These are phyloP conservation scores for Rhododendron ovatum DNA, from an alignment of 148 eudicot species.

Conservation along the genomic window DNA sequence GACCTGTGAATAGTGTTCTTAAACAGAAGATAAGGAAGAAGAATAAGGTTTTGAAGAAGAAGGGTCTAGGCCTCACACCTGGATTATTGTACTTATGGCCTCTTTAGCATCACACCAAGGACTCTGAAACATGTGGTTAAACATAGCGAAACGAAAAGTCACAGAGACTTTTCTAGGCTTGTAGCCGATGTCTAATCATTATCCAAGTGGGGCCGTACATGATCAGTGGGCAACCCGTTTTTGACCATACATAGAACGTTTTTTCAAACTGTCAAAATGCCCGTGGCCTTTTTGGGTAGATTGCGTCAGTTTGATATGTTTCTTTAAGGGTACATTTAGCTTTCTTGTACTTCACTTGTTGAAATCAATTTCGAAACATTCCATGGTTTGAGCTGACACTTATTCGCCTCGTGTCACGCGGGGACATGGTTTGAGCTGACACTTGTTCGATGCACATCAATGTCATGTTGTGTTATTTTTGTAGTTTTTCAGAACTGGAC, in stretches of 20 bases:
- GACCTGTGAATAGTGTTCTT: background rate
- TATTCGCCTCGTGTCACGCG: background rate
- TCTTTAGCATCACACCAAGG: background rate
- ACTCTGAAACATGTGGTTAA: background rate
- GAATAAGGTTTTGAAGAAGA: background rate
- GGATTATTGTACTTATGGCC: background rate
- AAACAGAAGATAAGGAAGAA: background rate
- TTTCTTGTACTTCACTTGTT: background rate
- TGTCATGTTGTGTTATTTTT: background rate
- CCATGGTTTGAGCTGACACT: too few relatives aligned
- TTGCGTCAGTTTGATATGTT: background rate
- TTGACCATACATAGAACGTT: background rate
- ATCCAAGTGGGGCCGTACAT: background rate
- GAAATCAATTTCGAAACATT: background rate
- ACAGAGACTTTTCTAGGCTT: background rate
- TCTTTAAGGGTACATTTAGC: background rate
- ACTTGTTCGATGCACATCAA: background rate
- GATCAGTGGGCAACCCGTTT: background rate
- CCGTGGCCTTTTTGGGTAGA: background rate
- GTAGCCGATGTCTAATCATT: background rate
- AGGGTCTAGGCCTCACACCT: background rate
- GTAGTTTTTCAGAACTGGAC: background rate
- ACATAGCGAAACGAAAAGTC: background rate
- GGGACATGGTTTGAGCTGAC: background rate
- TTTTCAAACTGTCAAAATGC: background rate